Conservation (phyloP, 2,329 filamentous ascomycete genomes). For the Capronia epimyces region DNA sequence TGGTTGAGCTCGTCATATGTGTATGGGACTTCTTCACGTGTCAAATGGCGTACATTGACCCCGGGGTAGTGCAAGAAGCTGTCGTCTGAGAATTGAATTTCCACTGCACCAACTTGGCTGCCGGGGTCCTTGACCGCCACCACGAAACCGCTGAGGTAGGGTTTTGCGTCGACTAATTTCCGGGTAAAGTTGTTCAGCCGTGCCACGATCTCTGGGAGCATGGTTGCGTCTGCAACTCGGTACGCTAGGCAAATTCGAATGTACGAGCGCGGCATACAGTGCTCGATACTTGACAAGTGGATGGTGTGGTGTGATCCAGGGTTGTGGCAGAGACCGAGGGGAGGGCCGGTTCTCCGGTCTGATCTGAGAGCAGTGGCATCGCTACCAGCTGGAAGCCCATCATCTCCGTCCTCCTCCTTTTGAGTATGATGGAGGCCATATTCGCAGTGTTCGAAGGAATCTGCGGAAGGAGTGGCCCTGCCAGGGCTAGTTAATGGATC, state of each 20-base stretch:
- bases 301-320: slow-evolving; percentile 20
- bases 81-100: slow-evolving; percentile 26
- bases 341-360: not conserved
- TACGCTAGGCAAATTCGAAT: slow-evolving; percentile 29
- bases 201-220: slow-evolving; percentile 7
- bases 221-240: slow-evolving; percentile 12
- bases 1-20: slow-evolving; percentile 26
- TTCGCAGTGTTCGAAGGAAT: not conserved
- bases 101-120: slow-evolving; percentile 18
- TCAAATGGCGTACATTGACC: slow-evolving; percentile 22
- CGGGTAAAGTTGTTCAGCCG: slow-evolving; percentile 22
- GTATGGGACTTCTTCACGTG: slow-evolving; percentile 19
- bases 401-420: not conserved
- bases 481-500: not conserved
- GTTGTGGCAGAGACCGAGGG: not conserved
- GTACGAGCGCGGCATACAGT: slow-evolving; percentile 29
- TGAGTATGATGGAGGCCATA: not conserved
- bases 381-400: not conserved
- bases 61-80: slow-evolving; percentile 25
- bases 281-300: slow-evolving; percentile 27
- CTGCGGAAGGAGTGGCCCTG: slow-evolving; percentile 6
- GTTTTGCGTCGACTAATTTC: slow-evolving; percentile 26
- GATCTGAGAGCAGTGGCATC: not conserved
- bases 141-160: slow-evolving; percentile 27
- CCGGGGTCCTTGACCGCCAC: slow-evolving; percentile 15